phyloP scores from a whole-genome alignment of 495 filamentous ascomycete genomes.

The Cercophora sp. region DNA sequence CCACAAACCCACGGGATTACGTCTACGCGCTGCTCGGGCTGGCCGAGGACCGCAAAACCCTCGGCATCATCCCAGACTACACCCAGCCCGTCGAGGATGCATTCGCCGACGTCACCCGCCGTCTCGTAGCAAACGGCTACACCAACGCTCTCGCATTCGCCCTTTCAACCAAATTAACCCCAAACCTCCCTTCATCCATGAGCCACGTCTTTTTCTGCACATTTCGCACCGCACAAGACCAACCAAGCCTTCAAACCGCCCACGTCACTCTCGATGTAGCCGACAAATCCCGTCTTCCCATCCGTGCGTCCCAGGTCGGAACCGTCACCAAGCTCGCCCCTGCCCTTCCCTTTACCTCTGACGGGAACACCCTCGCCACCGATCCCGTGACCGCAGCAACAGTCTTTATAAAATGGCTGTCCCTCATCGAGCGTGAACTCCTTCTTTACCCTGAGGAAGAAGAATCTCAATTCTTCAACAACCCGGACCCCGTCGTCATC shows the following conservation, averaged over 20 bases:
- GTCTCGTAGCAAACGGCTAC: not conserved
- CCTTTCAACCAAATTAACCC: not conserved
- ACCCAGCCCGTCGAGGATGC: not conserved
- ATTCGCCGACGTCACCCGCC: not conserved
- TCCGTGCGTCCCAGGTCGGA: not conserved
- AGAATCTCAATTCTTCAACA: not conserved
- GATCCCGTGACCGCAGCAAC: no score
- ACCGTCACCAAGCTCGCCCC: not conserved
- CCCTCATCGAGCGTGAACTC: not conserved
- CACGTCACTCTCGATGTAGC: not conserved
- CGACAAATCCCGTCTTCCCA: not conserved
- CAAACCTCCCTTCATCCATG: not conserved
- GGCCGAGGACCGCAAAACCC: not conserved
- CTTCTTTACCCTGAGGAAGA: not conserved
- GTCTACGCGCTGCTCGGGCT: not conserved
- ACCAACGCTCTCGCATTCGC: not conserved
- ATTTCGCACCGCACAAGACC: not conserved
- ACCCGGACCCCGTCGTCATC: not conserved
- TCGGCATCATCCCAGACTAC: not conserved
- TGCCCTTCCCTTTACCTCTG: not conserved
- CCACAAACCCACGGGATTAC: not conserved
- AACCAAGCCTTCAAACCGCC: not conserved
- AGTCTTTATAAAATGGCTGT: not conserved
- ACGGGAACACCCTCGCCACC: no score
- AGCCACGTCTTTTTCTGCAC: not conserved